Percentiles rank a stretch among this genome's conserved stretches.
phyloP scores from a whole-genome alignment of 306 rosid genomes.

The Ormosia semicastrata region DNA sequence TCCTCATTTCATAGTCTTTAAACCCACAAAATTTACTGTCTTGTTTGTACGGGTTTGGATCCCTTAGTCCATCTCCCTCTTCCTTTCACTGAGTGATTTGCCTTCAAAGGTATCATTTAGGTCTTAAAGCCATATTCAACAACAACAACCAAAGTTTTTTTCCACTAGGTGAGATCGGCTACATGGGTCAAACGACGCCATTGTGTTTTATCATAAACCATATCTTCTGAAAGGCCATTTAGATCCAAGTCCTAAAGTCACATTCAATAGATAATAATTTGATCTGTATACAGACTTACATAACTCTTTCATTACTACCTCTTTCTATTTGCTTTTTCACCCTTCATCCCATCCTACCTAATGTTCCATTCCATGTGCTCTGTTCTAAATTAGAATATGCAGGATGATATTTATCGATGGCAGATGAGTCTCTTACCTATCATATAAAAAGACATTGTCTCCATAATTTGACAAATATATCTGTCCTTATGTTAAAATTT shows the following conservation, averaged over 20 bases:
- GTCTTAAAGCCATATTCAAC: constrained; percentile 12
- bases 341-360: background rate
- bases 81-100: constrained; percentile 24
- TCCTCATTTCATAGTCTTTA: constrained; percentile 1
- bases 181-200: no score
- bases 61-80: constrained; percentile 11
- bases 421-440: constrained; percentile 10
- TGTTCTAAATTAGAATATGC: background rate
- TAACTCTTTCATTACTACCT: background rate
- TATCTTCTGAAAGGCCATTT: no score
- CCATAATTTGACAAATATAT: constrained; percentile 10
- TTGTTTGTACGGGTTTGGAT: background rate
- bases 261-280: constrained; percentile 2
- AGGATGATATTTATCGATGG: constrained; percentile 13
- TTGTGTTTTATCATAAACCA: no score
- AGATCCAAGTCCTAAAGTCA: constrained; percentile 17
- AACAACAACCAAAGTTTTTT: no score
- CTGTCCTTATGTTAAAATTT: constrained; percentile 1
- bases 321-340: constrained; percentile 13
- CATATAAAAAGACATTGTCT: background rate
- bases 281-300: background rate
- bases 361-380: constrained; percentile 1
- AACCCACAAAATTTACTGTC: constrained; percentile 18
- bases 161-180: no score
- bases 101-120: constrained; percentile 18